Evolutionary conservation across 1,284 basidiomycete species (phyloP), one percentile per base, ranked within the genome.

Genomic region (Agaricales sp.): DNA sequence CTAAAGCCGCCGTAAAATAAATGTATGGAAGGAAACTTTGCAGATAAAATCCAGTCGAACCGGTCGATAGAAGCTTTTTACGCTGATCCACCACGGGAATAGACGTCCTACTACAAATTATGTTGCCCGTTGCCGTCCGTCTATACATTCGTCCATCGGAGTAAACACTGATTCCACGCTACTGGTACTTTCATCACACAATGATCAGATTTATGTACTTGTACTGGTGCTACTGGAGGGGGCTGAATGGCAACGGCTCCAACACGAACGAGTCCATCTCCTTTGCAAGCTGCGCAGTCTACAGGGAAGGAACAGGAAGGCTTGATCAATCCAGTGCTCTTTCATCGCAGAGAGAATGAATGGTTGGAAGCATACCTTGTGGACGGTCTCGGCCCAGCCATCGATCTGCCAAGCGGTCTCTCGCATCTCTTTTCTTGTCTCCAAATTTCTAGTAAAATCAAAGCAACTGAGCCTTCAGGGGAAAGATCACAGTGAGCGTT

Each of bases 371-470:
- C 68, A 53, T 54, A 85, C 92, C 81, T 94, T 91, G 54, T 84
- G 82, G 30, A 96, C 93, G 0, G 93, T 97, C 64, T 92, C 86
- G 45, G 87, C 85, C 94, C 93, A 97, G 13, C 89, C 89, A 56
- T 94, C 90, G 56, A 92, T 74, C 57, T 87, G 77, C 93, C 93
- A 97, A 21, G 92, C 91, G 63, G 83, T 79, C 65, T 94, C 89
- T 44, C 93, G 77, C 23, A 74, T 80, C 56, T 85, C 80, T 64
- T 92, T 92, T 51, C 93, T 75, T 13, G 77, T 76, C 57, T 92
- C 81, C 53, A 97, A 74, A 59, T 82, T 79, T 50, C 87, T 90
- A 53, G 35, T 51, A 30, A 45, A 24, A 25, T 44, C 20, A 43
- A 21, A n/a, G n/a, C 45, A 51, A 52, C 25, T 46, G 11, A 52